A percentile compares a stretch with the other conserved stretches of the same genome.
phyloP scores from a whole-genome alignment of 768 basidiomycete species.

The Kwoniella dendrophila region DNA sequence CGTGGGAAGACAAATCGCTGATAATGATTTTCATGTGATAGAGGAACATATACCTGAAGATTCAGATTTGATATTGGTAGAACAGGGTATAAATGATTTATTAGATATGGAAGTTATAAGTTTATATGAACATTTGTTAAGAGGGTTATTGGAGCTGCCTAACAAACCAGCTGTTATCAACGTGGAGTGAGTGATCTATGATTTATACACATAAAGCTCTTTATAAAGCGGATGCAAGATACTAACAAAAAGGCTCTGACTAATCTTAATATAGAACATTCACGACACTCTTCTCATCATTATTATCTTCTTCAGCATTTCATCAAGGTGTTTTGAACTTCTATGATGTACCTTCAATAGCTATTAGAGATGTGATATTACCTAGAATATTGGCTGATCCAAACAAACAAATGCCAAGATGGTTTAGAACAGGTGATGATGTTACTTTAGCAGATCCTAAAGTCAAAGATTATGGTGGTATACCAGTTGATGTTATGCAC shows the following conservation, averaged over 20 bases:
- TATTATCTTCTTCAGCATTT: slow-evolving; percentile 42
- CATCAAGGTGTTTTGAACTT: slow-evolving; percentile 45
- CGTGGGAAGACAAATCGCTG: too few relatives aligned
- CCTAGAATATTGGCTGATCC: slow-evolving; percentile 38
- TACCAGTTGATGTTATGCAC: slow-evolving; percentile 48
- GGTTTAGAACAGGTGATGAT: slow-evolving; percentile 42
- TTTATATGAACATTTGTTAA: slow-evolving; percentile 39
- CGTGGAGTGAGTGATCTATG: slow-evolving; percentile 41
- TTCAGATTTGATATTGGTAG: slow-evolving; percentile 42
- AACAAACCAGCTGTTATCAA: slow-evolving; percentile 47
- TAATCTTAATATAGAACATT: slow-evolving; percentile 39
- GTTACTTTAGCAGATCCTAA: slow-evolving; percentile 35
- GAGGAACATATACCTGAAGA: slow-evolving; percentile 49
- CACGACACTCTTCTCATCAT: slow-evolving; percentile 45
- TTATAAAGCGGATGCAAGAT: neutral
- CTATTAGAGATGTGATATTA: slow-evolving; percentile 42
- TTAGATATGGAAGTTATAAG: slow-evolving; percentile 30
- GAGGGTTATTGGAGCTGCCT: slow-evolving; percentile 35
- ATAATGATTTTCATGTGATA: slow-evolving; percentile 8
- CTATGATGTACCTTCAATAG: slow-evolving; percentile 46
- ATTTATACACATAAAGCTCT: neutral
- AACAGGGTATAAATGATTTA: slow-evolving; percentile 49
- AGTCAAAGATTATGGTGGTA: slow-evolving; percentile 38
- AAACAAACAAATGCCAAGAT: slow-evolving; percentile 35
- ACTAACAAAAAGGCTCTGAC: too few relatives aligned